A percentile compares a stretch with the other conserved stretches of the same genome.
These are phyloP conservation scores for Zalaria sp. DNA, from an alignment of 2,329 filamentous ascomycete species.

Conservation along the genomic window DNA sequence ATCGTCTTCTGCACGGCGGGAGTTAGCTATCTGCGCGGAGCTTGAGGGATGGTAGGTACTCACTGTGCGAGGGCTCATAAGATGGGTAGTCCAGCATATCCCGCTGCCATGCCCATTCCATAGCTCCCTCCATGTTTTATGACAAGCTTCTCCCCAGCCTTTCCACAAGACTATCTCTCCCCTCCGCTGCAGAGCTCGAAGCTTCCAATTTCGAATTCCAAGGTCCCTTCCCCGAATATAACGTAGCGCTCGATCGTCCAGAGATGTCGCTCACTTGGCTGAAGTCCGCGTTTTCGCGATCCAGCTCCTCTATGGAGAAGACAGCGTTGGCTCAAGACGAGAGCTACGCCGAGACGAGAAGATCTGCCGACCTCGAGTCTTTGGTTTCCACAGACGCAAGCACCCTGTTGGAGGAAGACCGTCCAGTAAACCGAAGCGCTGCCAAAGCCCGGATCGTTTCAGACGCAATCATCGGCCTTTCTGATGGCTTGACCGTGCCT, in stretches of 20 bases:
- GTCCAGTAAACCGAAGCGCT: background rate
- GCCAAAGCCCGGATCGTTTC: constrained; percentile 21
- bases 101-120: too few species aligned
- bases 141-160: too few species aligned
- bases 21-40: too few species aligned
- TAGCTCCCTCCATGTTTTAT: too few species aligned
- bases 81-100: too few species aligned
- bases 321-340: background rate
- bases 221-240: background rate
- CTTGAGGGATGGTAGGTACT: too few species aligned
- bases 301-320: background rate
- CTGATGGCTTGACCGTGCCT: constrained; percentile 27
- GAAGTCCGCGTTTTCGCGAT: background rate
- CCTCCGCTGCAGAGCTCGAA: constrained; percentile 1
- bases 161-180: background rate
- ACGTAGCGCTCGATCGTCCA: background rate
- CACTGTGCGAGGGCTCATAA: too few species aligned
- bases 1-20: too few species aligned
- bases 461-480: constrained; percentile 26
- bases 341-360: background rate
- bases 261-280: constrained; percentile 2
- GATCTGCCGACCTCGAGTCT: constrained; percentile 3
- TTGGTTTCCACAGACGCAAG: constrained; percentile 2
- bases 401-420: constrained; percentile 1
- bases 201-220: background rate